Percentiles rank a stretch among this genome's conserved stretches.
Conservation (phyloP, 768 basidiomycete species). For the Lentinula guzmanii region DNA sequence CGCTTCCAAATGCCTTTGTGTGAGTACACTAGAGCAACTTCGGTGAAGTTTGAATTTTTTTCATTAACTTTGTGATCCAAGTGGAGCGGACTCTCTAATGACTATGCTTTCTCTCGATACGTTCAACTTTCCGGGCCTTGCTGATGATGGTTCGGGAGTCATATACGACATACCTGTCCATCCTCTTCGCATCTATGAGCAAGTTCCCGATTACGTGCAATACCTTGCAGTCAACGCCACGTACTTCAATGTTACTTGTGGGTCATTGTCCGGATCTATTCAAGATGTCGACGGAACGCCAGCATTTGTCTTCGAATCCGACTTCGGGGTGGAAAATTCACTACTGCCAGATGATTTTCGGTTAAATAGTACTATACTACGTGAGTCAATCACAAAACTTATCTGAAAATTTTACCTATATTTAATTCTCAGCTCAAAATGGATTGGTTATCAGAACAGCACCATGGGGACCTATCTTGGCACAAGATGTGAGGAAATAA, state of each 20-base stretch:
- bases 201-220: not conserved
- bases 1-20: not conserved
- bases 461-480: not conserved
- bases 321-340: not conserved
- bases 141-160: not conserved
- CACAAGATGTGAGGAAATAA: no score
- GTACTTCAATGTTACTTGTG: conserved; percentile 2
- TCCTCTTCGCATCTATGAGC: not conserved
- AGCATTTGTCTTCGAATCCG: not conserved
- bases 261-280: not conserved
- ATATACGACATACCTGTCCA: conserved; percentile 3
- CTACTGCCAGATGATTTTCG: not conserved
- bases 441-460: not conserved
- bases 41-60: not conserved
- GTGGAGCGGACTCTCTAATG: not conserved
- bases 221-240: not conserved
- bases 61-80: not conserved
- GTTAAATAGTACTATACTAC: not conserved
- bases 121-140: not conserved
- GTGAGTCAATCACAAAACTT: not conserved
- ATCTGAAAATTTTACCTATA: not conserved
- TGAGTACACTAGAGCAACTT: not conserved
- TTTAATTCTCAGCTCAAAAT: not conserved
- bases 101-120: not conserved
- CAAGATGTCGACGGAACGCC: not conserved